phyloP scores from a whole-genome alignment of 768 basidiomycete genomes.

The Serendipita sp. region DNA sequence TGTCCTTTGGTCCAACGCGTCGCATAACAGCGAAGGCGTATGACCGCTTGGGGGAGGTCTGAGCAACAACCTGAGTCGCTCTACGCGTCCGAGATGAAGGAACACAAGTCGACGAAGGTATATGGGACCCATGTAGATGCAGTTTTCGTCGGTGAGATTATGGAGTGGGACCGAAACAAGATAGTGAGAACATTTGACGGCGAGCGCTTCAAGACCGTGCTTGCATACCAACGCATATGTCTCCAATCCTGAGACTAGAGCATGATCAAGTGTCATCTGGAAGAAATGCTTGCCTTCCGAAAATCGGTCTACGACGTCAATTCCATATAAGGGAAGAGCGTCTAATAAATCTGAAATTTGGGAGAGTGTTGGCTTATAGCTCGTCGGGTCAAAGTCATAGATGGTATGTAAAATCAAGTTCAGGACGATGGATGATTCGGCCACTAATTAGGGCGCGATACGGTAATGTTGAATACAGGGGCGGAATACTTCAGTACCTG shows the following conservation, averaged over 20 bases:
- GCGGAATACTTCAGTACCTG: not conserved
- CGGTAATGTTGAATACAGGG: not conserved
- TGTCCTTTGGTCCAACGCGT: not conserved
- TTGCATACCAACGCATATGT: constrained; percentile 56
- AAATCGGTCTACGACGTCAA: not conserved
- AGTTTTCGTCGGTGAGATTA: constrained; percentile 53
- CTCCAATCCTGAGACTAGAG: constrained; percentile 52
- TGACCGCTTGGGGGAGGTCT: constrained; percentile 62
- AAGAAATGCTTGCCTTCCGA: constrained; percentile 15
- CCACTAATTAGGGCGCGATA: not conserved
- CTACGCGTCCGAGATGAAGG: constrained; percentile 23
- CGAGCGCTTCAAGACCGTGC: constrained; percentile 53
- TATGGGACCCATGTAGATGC: constrained; percentile 29
- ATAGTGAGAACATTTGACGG: constrained; percentile 57
- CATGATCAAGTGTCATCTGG: constrained; percentile 44
- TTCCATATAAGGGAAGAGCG: constrained; percentile 1
- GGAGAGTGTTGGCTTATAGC: constrained; percentile 39
- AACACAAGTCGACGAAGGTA: constrained; percentile 28
- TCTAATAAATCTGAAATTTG: not conserved
- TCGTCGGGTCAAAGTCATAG: constrained; percentile 56
- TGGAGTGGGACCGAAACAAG: constrained; percentile 56
- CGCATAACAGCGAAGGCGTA: constrained; percentile 45
- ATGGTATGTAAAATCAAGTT: constrained; percentile 59
- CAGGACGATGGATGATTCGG: constrained; percentile 29
- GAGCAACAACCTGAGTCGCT: constrained; percentile 21